phyloP scores from a whole-genome alignment of 1,139 yeast species.

The Pichia sp. region DNA sequence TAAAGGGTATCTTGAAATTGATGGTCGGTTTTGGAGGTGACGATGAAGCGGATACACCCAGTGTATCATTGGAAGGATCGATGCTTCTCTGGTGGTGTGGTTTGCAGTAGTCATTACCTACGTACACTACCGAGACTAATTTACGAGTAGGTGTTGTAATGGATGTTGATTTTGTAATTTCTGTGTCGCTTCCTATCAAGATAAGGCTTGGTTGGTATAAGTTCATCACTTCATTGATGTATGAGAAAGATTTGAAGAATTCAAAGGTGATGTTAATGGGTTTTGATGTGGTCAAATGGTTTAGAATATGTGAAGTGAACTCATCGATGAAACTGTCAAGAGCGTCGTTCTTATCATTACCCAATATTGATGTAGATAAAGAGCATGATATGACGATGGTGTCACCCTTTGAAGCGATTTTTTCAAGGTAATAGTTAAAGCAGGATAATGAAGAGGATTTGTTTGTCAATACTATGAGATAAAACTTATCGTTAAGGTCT shows the following conservation, averaged over 20 bases:
- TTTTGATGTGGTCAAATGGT: conserved; percentile 3
- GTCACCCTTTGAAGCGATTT: conserved; percentile 55
- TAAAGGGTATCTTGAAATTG: conserved; percentile 20
- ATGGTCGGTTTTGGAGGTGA: conserved; percentile 5
- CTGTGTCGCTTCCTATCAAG: conserved; percentile 21
- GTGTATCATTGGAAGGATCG: too few species aligned
- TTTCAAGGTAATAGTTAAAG: conserved; percentile 55
- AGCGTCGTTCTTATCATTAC: conserved; percentile 8
- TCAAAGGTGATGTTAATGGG: conserved; percentile 23
- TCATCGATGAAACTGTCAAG: conserved; percentile 10
- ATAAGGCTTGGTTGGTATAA: conserved; percentile 23
- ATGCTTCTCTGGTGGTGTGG: too few species aligned
- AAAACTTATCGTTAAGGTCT: conserved; percentile 32
- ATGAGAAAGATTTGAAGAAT: conserved; percentile 21
- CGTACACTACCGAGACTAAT: conserved; percentile 23
- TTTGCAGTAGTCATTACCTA: conserved; percentile 22
- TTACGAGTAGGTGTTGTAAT: conserved; percentile 18
- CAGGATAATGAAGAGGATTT: conserved; percentile 66
- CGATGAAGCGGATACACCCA: too few species aligned
- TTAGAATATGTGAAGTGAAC: conserved; percentile 16
- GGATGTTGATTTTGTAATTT: conserved; percentile 21
- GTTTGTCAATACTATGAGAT: conserved; percentile 54
- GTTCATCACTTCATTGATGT: conserved; percentile 21
- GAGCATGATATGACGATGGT: conserved; percentile 41
- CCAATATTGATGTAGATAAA: conserved; percentile 14